Evolutionary conservation across 495 filamentous ascomycete species (phyloP).

Genomic region (Poronia punctata): DNA sequence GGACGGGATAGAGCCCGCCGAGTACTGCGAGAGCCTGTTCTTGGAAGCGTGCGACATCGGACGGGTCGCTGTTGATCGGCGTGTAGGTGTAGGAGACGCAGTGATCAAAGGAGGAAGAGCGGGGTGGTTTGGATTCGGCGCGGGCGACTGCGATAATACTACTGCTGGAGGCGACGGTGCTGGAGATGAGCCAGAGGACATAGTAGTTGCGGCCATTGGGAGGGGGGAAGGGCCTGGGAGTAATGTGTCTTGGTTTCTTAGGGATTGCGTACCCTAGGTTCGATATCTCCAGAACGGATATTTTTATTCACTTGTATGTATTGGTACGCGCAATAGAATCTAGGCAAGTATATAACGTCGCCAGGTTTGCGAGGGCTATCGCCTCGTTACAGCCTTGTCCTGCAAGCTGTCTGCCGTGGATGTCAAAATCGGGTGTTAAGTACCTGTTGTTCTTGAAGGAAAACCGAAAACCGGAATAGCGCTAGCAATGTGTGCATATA

Average conservation of each 20-base stretch:
- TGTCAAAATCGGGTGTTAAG: slow-evolving; percentile 3
- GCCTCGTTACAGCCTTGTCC: slow-evolving; percentile 22
- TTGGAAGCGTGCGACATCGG: slow-evolving; percentile 64
- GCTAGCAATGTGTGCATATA: slow-evolving; percentile 4
- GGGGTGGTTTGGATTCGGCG: slow-evolving; percentile 50
- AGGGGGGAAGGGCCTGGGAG: slow-evolving; percentile 14
- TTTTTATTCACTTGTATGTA: slow-evolving; percentile 7
- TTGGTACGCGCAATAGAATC: slow-evolving; percentile 3
- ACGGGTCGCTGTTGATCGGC: slow-evolving; percentile 53
- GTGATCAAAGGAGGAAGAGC: slow-evolving; percentile 60
- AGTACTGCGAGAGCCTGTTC: slow-evolving; percentile 60
- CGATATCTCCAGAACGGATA: slow-evolving; percentile 9
- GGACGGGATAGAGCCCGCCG: slow-evolving; percentile 63
- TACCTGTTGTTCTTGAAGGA: slow-evolving; percentile 4
- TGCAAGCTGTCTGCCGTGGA: slow-evolving; percentile 21
- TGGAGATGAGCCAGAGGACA: slow-evolving; percentile 52
- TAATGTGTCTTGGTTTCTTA: slow-evolving; percentile 11
- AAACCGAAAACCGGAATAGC: slow-evolving; percentile 3
- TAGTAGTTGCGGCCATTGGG: slow-evolving; percentile 48
- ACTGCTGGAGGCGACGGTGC: slow-evolving; percentile 46
- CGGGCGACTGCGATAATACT: slow-evolving; percentile 37
- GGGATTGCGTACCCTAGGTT: slow-evolving; percentile 24
- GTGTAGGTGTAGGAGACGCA: slow-evolving; percentile 38
- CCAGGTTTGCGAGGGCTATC: slow-evolving; percentile 7
- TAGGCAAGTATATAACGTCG: not conserved